Conservation (phyloP, 1,284 basidiomycete species). For the Polyporus tsugae region DNA sequence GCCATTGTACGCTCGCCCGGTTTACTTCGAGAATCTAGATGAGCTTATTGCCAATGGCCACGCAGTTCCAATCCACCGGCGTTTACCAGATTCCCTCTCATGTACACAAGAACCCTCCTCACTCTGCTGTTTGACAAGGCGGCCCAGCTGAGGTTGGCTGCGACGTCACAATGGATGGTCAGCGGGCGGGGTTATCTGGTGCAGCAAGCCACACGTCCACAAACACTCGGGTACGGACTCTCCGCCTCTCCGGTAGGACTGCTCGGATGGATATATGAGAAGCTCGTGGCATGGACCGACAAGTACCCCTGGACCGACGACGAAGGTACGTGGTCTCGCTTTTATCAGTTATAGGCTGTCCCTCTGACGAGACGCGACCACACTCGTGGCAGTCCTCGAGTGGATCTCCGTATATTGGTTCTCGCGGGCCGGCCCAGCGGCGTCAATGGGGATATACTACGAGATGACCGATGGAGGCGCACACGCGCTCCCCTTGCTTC, state of each 20-base stretch:
- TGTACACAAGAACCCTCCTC: no score
- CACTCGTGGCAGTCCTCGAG: slow-evolving; percentile 6
- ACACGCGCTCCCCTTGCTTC: not conserved
- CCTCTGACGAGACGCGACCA: not conserved
- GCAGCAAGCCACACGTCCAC: slow-evolving; percentile 58
- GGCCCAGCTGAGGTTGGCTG: no score
- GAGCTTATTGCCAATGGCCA: no score
- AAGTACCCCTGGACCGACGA: slow-evolving; percentile 10
- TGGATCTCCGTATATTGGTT: slow-evolving; percentile 62
- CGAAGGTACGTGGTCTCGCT: slow-evolving; percentile 3
- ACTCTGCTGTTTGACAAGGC: no score
- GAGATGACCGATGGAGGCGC: slow-evolving; percentile 41
- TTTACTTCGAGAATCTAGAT: slow-evolving; percentile 27
- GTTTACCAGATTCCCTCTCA: not conserved
- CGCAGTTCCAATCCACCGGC: not conserved
- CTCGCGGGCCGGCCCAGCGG: slow-evolving; percentile 54
- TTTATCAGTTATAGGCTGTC: no score
- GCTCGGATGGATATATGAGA: slow-evolving; percentile 43
- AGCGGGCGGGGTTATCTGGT: slow-evolving; percentile 49
- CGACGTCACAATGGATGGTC: no score
- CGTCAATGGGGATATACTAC: slow-evolving; percentile 48
- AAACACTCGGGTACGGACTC: slow-evolving; percentile 63
- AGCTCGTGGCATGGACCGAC: not conserved
- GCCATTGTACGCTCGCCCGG: slow-evolving; percentile 26
- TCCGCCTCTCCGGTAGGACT: slow-evolving; percentile 65